Base-by-base conservation (phyloP, 371 early-diverging fungal species). In the Mucor irregularis region DNA sequence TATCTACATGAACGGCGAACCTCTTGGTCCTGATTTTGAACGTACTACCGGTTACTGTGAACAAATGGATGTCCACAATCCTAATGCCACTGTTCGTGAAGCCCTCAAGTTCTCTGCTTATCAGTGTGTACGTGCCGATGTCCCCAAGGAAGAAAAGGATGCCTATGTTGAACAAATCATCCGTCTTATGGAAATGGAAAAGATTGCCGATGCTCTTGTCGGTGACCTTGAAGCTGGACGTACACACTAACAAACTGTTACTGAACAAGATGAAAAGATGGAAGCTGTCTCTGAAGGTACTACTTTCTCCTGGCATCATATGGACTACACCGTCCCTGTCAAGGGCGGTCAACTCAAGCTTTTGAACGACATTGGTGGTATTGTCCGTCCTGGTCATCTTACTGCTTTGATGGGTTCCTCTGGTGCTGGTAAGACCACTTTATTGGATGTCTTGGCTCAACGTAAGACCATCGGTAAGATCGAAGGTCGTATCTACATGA, bases 391-490 rank as follows among this genome's bases (percentile, higher is more conserved):
- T 44, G 70, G 84, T 19, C 72, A 86, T 58, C 71, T 91, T 65
- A 84, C 86, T 10, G 96, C 94, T 16, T 69, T 95, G 16, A 88
- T 95, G 89, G 94, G 94, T 31, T 82, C 89, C 10, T 88, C 89
- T 28, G 94, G 94, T 63, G 88, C 91, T 30, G 96, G 96, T 58
- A 96, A 96, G 72, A 90, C 94, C 0, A 91, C 95, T 19, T 80
- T 95, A 2, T 63, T 93, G 68, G 95, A 96, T 71, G 81, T 92
- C 2, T 73, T 91, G 21, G 86, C 92, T 28, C 80, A 84, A 66
- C 85, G 92, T 64, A 90, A 90, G 76, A 90, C 87, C 13, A 84
- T 84, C 50, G 92, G 92, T 45, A 87, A 76, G 3, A 71, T 90
- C 19, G 80, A 87, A 17, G 94, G 94, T 45, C 77, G 80, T 31